Evolutionary conservation across 2,329 filamentous ascomycete genomes (phyloP).

Genomic region (Neonectria magnoliae): DNA sequence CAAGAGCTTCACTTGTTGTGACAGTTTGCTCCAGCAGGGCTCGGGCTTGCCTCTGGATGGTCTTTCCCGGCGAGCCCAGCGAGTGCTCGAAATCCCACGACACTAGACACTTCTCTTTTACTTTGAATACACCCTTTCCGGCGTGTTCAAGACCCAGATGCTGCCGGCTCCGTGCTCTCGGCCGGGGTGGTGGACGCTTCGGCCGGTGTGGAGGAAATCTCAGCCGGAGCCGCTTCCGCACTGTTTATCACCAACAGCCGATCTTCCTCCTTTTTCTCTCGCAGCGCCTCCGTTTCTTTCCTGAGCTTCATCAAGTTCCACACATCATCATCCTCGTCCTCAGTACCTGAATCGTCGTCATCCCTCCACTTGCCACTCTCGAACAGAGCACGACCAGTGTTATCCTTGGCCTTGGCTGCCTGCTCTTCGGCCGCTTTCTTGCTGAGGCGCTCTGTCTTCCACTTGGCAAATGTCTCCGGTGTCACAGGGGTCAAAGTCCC

Average conservation of each 20-base stretch:
- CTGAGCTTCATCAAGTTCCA: slow-evolving; percentile 89
- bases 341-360: slow-evolving; percentile 69
- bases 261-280: slow-evolving; percentile 82
- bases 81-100: slow-evolving; percentile 36
- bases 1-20: slow-evolving; percentile 34
- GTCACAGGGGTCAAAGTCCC: slow-evolving; percentile 94
- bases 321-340: slow-evolving; percentile 69
- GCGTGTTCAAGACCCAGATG: slow-evolving; percentile 39
- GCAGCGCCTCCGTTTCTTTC: slow-evolving; percentile 82
- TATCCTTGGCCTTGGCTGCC: slow-evolving; percentile 90
- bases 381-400: slow-evolving; percentile 93
- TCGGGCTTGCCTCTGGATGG: slow-evolving; percentile 45
- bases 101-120: slow-evolving; percentile 38
- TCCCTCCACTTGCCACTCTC: slow-evolving; percentile 94
- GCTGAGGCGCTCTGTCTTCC: slow-evolving; percentile 93
- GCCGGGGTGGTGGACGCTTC: slow-evolving; percentile 27
- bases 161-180: slow-evolving; percentile 33
- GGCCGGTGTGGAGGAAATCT: slow-evolving; percentile 26
- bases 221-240: slow-evolving; percentile 21
- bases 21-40: slow-evolving; percentile 40
- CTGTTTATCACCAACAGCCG: slow-evolving; percentile 55
- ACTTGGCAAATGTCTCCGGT: slow-evolving; percentile 90
- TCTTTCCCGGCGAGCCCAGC: slow-evolving; percentile 38
- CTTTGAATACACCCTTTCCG: slow-evolving; percentile 25
- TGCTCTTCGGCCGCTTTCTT: slow-evolving; percentile 97